A percentile compares a stretch with the other conserved stretches of the same genome.
These are phyloP conservation scores for Emydomyces testavorans DNA, from an alignment of 2,329 filamentous ascomycete species.

Conservation along the genomic window DNA sequence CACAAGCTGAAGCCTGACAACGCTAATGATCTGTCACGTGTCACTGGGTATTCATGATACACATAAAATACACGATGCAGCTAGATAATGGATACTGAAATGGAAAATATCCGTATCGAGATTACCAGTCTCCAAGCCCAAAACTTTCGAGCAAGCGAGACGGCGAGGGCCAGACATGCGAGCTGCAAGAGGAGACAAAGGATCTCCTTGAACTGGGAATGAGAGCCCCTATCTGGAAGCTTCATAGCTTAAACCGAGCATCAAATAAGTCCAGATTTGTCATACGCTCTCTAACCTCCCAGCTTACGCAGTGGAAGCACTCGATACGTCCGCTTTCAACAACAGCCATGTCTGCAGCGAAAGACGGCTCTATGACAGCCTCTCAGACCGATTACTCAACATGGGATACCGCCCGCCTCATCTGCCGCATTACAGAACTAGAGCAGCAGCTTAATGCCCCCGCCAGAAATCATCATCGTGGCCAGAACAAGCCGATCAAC, in stretches of 20 bases:
- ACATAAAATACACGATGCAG: too few relatives aligned
- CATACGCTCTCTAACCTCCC: background rate
- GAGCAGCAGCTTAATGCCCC: conserved; percentile 52
- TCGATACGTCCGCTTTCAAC: background rate
- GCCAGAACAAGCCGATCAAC: conserved; percentile 27
- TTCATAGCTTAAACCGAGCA: conserved; percentile 3
- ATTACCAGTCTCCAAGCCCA: background rate
- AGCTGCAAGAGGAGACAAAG: background rate
- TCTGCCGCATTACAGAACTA: conserved; percentile 55
- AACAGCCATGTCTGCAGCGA: conserved; percentile 1
- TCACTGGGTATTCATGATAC: too few relatives aligned
- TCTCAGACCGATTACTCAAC: conserved; percentile 24
- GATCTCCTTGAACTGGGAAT: conserved; percentile 3
- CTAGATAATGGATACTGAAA: too few relatives aligned
- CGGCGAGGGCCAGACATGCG: background rate
- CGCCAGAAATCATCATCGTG: conserved; percentile 15
- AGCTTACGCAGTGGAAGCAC: background rate
- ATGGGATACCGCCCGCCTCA: conserved; percentile 58
- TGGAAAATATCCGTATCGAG: background rate
- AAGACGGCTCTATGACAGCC: background rate
- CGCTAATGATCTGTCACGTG: too few relatives aligned
- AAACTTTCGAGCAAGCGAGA: conserved; percentile 2
- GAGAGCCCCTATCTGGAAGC: conserved; percentile 7
- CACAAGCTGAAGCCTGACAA: too few relatives aligned
- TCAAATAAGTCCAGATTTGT: background rate